Percentiles rank a stretch among this genome's conserved stretches.
These are phyloP conservation scores for Linum tenue DNA, from an alignment of 345 rosid species.

Conservation along the genomic window DNA sequence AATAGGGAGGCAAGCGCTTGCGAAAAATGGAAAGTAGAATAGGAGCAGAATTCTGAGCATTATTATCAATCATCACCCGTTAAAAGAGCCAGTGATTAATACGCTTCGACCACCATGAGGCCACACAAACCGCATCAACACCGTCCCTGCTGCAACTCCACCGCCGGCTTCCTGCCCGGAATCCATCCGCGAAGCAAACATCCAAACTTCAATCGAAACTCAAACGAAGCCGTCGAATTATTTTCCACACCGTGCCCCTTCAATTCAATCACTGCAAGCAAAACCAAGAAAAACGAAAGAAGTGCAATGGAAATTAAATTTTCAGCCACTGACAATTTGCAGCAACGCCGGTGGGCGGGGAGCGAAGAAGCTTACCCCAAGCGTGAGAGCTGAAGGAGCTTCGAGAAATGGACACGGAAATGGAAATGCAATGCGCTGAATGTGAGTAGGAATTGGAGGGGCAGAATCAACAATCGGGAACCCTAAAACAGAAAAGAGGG, in stretches of 20 bases:
- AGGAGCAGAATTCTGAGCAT: not conserved
- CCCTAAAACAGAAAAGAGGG: not conserved
- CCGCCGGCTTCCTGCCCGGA: conserved; percentile 17
- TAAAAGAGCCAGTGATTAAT: conserved; percentile 23
- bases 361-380: not conserved
- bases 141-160: conserved; percentile 15
- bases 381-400: not conserved
- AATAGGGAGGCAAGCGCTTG: not conserved
- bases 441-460: not conserved
- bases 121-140: conserved; percentile 22
- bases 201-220: not conserved
- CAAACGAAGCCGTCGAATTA: not conserved
- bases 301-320: not conserved
- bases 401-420: not conserved
- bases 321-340: not conserved
- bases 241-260: conserved; percentile 1
- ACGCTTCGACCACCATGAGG: conserved; percentile 28
- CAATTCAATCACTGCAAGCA: conserved; percentile 10
- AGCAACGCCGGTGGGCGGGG: not conserved
- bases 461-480: not conserved
- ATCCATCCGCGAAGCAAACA: conserved; percentile 20
- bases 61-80: conserved; percentile 13
- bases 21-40: too few species aligned
- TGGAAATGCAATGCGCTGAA: not conserved
- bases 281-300: not conserved